Evolutionary conservation across 148 eudicot species (phyloP).

Genomic region (Heliamphora exappendiculata): DNA sequence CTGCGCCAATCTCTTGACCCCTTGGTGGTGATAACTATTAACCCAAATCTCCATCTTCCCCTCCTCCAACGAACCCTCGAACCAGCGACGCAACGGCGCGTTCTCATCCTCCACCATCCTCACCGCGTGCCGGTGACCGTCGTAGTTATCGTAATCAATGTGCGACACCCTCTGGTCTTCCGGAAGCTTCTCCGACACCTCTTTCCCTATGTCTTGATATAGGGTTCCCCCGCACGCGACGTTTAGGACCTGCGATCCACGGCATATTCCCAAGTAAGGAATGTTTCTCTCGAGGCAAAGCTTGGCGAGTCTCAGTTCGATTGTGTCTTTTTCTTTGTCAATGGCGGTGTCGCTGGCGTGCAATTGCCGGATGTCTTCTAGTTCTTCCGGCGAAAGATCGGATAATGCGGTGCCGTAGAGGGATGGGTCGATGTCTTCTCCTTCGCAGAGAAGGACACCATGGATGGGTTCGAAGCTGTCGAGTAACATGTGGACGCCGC

Average conservation of each 20-base stretch:
- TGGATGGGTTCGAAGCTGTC: constrained; percentile 86
- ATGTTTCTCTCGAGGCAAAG: constrained; percentile 78
- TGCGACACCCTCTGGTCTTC: constrained; percentile 45
- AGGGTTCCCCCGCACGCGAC: constrained; percentile 88
- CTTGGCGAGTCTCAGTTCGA: constrained; percentile 61
- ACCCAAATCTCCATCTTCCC: constrained; percentile 45
- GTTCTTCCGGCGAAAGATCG: constrained; percentile 41
- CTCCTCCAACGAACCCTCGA: constrained; percentile 36
- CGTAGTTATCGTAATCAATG: constrained; percentile 68
- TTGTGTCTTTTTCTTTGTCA: constrained; percentile 74
- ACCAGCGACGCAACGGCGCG: constrained; percentile 73
- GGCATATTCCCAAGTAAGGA: constrained; percentile 82
- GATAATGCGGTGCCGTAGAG: constrained; percentile 34
- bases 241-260: constrained; percentile 83
- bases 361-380: constrained; percentile 45
- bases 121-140: constrained; percentile 65
- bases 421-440: constrained; percentile 83
- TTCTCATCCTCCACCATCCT: constrained; percentile 37
- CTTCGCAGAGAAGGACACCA: constrained; percentile 86
- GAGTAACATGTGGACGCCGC: constrained; percentile 56
- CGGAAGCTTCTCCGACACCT: constrained; percentile 29
- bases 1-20: constrained; percentile 63
- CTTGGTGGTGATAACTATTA: constrained; percentile 92
- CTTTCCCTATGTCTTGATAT: constrained; percentile 63
- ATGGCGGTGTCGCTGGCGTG: constrained; percentile 78